Base-by-base conservation (phyloP, 1,139 yeast genomes). In the Casaregolazyma suthepensis region DNA sequence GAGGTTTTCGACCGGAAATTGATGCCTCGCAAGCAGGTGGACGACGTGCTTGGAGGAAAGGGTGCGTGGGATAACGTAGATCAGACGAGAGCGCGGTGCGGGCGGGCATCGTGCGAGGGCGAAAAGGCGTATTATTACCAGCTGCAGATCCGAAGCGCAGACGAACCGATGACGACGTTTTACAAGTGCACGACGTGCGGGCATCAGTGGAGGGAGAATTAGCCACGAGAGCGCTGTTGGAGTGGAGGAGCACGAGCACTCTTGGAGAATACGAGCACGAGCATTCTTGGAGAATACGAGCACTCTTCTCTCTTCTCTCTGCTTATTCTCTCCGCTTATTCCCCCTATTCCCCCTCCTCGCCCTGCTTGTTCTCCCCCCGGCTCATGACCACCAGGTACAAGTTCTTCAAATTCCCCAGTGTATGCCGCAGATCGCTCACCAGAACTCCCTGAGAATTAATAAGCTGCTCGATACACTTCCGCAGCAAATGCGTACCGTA, bases 11-110 rank as follows among this genome's bases (percentile, higher is more conserved):
- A 91, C 68, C 77, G 97, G 56, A 89, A 87, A 67, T 79, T 79
- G 56, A 77, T 93, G 66, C 86, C 87, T 42, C 77, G 96, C 67
- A 93, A 93, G 66, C 87, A 89, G 62, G 94, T 93, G 2, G 99
- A 93, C 70, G 99, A 93, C 72, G 96, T 93, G 10, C 77, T 93
- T 26, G 99, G 99, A 56, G 96, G 96, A 44, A 94, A 85, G 61
- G 98, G 96, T 26, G 95, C 98, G 2, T 93, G 99, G 99, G 99
- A 93, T 68, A 91, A 93, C 66, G 99, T 94, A 31, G 99, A 94
- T 67, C 76, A 75, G 57, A 75, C 78, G 0, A 58, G 66, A 5
- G 67, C 93, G 0, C 96, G 93, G 67, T 93, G 99, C 75, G 96
- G 97, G 2, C 76, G 81, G 46, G 95, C 87, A 58, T 71, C 77